Base-by-base conservation (phyloP, 2,329 filamentous ascomycete species). In the Neospermospora avenae region DNA sequence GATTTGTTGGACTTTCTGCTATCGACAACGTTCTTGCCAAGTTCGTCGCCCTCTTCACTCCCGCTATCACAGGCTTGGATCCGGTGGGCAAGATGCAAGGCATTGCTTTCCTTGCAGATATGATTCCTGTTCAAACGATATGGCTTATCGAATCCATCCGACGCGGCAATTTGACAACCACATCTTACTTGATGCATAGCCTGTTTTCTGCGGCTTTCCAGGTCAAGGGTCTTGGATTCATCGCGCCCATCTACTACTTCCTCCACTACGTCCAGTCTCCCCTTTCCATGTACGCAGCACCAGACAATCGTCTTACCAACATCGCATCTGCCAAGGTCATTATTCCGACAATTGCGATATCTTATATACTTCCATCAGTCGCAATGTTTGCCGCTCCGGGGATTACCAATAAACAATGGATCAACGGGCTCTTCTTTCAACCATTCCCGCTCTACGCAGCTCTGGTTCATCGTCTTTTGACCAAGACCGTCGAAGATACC, bases 381-480 rank as follows among this genome's bases (percentile, higher is more conserved):
- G 60, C 64, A 18, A 71, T 69, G 66, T 65, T 68, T 34, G 54
- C 42, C 7, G 63, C 62, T 2, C 55, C 63, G n/a, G 41, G 41
- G n/a, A 52, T 68, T 14, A 55, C 62, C 25, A 67, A 57, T n/a
- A 62, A 62, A 7, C 68, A 72, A 60, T 66, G 60, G 59, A 58
- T 72, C 20, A 70, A 70, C 48, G 67, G 65, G 1, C 28, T 66
- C 14, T 62, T 70, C 45, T 82, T 80, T 78, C 79, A 82, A 64
- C 71, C 75, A 13, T 71, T 70, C 57, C 71, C 70, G 2, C 44
- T 71, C 8, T 69, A 61, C 18, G 63, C 57, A 7, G 28, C 65
- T 34, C 49, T 68, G 55, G 28, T 59, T 22, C 60, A 68, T 59
- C 54, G 64, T 39, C 11, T 68, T 1, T 35, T 70, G 2, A 42